phyloP scores from a whole-genome alignment of 163 green algal species.

The Chloromonas sp. region DNA sequence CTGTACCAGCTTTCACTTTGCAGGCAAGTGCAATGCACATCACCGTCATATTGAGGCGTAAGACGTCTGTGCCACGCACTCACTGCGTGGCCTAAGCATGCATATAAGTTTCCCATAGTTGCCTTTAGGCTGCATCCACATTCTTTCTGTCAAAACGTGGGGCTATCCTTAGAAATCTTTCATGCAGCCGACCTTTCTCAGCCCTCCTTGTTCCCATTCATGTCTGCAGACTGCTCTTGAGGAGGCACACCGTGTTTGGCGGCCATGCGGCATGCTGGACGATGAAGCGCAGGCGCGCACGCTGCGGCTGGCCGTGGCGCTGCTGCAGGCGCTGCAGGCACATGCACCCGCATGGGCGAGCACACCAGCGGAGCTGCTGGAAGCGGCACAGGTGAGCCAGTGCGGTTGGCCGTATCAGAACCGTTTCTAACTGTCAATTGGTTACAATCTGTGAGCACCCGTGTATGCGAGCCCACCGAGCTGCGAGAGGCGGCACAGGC shows the following conservation, averaged over 20 bases:
- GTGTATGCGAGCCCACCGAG: too few relatives aligned
- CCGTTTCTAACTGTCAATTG: not conserved
- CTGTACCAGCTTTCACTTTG: not conserved
- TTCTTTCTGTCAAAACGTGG: too few relatives aligned
- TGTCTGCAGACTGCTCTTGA: slow-evolving; percentile 2
- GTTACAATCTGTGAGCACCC: too few relatives aligned
- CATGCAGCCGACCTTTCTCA: too few relatives aligned
- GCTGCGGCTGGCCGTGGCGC: slow-evolving; percentile 44
- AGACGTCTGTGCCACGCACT: too few relatives aligned
- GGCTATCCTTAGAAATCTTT: too few relatives aligned
- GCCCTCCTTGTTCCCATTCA: too few relatives aligned
- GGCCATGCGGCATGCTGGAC: slow-evolving; percentile 53
- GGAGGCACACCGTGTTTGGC: slow-evolving; percentile 18
- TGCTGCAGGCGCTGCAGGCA: slow-evolving; percentile 63
- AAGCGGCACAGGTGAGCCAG: not conserved
- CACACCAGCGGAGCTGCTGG: slow-evolving; percentile 3
- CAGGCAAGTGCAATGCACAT: not conserved
- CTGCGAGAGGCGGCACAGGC: too few relatives aligned
- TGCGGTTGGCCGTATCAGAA: slow-evolving; percentile 37
- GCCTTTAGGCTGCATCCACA: too few relatives aligned
- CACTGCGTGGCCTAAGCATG: too few relatives aligned
- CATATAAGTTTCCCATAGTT: too few relatives aligned
- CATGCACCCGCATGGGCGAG: slow-evolving; percentile 40
- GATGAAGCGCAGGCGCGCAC: slow-evolving; percentile 52
- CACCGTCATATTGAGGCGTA: too few relatives aligned